Base-by-base conservation (phyloP, 306 rosid species). In the Purshia tridentata region DNA sequence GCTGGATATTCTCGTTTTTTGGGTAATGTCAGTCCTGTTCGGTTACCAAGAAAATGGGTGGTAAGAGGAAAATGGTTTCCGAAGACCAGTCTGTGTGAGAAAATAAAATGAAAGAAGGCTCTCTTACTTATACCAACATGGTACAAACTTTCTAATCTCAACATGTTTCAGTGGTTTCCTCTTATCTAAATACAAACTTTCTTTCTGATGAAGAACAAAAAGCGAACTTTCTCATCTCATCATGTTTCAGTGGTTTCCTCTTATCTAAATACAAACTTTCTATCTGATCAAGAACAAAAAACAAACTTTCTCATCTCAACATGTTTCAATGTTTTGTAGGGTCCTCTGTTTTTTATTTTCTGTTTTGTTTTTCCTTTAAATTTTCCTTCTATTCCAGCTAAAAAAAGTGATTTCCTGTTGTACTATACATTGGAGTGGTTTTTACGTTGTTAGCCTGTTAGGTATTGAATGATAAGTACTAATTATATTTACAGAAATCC, bases 31-130 rank as follows among this genome's bases (percentile, higher is more conserved):
- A 10, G 73, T 52, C 40, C 44, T 69, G 39, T 39, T 19, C 18
- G 62, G 73, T 52, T 41, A 45, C 74, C 65, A 35, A 70, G 65
- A 54, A 54, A 54, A 18, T 7, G 20, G 4, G 16, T 16, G 15
- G 49, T 68, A 3, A 5, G 29, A 37, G 2, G 19, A 39, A 52
- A 6, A 18, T 6, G 51, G 63, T 39, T 52, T 40, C 2, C 6
- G 51, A 40, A 37, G 37, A 42, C 18, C 37, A 59, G 65, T 59
- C 9, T 59, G 44, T 8, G 45, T 14, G 65, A 4, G 65, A 37
- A 56, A 56, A 9, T 9, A 56, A 56, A 20, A 20, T 4, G 6
- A 22, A 22, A 6, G 19, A 16, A 29, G 6, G 19, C 65, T 35
- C 35, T 29, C 2, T 29, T 29, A 29, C 35, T 35, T 59, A 29